Evolutionary conservation across 352 stramenopile genomes (phyloP), one percentile per base, ranked within the genome.

Genomic region (Phytophthora hybrid): DNA sequence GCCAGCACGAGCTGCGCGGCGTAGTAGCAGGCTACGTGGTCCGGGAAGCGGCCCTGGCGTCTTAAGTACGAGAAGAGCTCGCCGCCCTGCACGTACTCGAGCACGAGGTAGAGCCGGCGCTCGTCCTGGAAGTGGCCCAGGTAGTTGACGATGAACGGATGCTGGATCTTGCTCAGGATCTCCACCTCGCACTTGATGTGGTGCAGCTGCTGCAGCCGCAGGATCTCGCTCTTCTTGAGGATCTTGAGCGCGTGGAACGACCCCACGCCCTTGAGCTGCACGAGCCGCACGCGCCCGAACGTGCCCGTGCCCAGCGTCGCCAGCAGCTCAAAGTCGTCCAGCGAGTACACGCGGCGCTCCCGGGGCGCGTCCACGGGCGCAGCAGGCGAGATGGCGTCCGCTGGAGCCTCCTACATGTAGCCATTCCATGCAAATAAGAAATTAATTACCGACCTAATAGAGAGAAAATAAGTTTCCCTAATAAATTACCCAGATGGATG

Each of bases 101-200:
- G 84, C 37, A 98, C 82, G 29, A 98, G 68, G 74, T 97, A 98
- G 0, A 98, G 77, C 13, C 82, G 82, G 21, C 87, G 87, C 39
- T 96, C 92, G 78, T 98, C 93, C 79, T 98, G 93, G 74, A 98
- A 98, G 55, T 94, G 83, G 16, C 82, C 81, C 18, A 92, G 37
- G 56, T 97, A 92, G 68, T 93, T 96, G 26, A 98, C 89, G 59
- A 98, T 96, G 70, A 97, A 97, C 23, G 93, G 94, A 56, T 98
- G 89, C 44, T 95, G 78, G 56, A 98, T 91, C 63, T 80, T 82
- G 68, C 81, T 90, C 60, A 98, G 68, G 57, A 98, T 95, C 59
- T 90, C 86, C n/a, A 98, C 87, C 69, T 98, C 94, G 71, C 91
- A 97, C 65, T 97, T 93, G 70, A 98, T 94, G 77, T 98, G 93